phyloP scores from a whole-genome alignment of 495 filamentous ascomycete species.

The Podospora bellae-mahoneyi region DNA sequence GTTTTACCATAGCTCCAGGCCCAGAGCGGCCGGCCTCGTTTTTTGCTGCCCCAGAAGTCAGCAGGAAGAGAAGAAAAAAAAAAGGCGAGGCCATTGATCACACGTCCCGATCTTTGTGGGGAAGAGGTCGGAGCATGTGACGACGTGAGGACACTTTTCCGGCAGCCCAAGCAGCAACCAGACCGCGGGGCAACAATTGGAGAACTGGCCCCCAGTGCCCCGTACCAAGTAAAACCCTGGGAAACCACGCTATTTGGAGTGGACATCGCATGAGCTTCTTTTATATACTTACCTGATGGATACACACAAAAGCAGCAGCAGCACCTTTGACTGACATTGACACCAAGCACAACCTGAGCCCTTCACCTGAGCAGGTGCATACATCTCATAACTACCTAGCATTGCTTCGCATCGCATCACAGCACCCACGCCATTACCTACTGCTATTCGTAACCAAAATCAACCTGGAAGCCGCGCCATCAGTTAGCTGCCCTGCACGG shows the following conservation, averaged over 20 bases:
- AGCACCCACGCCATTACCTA: too few species aligned
- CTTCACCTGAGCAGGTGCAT: slow-evolving; percentile 2
- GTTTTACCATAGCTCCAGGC: slow-evolving; percentile 3
- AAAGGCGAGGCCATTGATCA: slow-evolving; percentile 17
- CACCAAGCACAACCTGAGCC: not conserved
- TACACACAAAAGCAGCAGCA: not conserved
- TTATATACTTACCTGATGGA: too few species aligned
- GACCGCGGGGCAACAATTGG: not conserved
- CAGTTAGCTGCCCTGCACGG: not conserved
- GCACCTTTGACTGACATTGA: not conserved
- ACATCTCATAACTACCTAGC: not conserved
- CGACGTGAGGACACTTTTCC: slow-evolving; percentile 24
- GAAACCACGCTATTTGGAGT: not conserved
- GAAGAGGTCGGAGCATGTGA: slow-evolving; percentile 21
- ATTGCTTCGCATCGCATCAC: too few species aligned
- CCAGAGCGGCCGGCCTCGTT: slow-evolving; percentile 4
- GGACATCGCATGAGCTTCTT: not conserved
- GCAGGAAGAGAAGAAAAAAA: not conserved
- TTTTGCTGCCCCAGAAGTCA: not conserved
- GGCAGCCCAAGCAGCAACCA: slow-evolving; percentile 1
- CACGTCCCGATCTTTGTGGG: slow-evolving; percentile 24
- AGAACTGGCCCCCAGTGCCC: not conserved
- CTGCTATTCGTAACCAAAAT: too few species aligned
- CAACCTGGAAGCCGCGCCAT: not conserved
- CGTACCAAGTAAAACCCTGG: not conserved